Base-by-base conservation (phyloP, 1,139 yeast genomes). In the Pichia sp. region DNA sequence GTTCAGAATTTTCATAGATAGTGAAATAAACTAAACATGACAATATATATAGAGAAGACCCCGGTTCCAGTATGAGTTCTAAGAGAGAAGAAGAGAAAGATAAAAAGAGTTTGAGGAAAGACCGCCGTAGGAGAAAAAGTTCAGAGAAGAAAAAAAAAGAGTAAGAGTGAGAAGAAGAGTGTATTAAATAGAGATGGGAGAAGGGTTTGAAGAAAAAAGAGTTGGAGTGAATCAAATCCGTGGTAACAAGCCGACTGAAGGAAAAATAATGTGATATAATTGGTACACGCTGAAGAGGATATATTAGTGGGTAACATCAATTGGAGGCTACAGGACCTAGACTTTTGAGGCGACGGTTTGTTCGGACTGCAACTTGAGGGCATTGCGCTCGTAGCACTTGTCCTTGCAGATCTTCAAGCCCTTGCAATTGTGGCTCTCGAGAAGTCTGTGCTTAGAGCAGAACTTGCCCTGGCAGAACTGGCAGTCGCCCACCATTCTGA, bases 401-500 rank as follows among this genome's bases (percentile, higher is more conserved):
- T 89, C 92, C 74, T 89, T 88, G 74, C 96, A 88, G 63, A 74
- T 77, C 67, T 86, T 88, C 59, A 90, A 79, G 8, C 95, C 95
- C 58, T 79, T 75, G 68, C 97, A 90, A 58, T 80, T 71, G 71
- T 90, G 97, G 70, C 86, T 90, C 71, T 90, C 97, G 71, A 90
- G 76, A 57, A 91, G 77, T 58, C 97, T 77, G 72, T 90, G 97
- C 66, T 86, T 86, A 44, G 95, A 87, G 71, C 97, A 90, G 70
- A 83, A 90, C 67, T 85, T 87, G 48, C 96, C 96, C 53, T 83
- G 83, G 69, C 97, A 91, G 67, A 85, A 88, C 56, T 84, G 80
- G 70, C 97, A 91, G 69, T 86, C 91, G 44, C 97, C 97, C 43
- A 88, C 95, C 74, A 90, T 87, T 60, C 95, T 80, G 57, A 89